phyloP scores from a whole-genome alignment of 192 early-diverging fungal species.

The Backusella luteola region DNA sequence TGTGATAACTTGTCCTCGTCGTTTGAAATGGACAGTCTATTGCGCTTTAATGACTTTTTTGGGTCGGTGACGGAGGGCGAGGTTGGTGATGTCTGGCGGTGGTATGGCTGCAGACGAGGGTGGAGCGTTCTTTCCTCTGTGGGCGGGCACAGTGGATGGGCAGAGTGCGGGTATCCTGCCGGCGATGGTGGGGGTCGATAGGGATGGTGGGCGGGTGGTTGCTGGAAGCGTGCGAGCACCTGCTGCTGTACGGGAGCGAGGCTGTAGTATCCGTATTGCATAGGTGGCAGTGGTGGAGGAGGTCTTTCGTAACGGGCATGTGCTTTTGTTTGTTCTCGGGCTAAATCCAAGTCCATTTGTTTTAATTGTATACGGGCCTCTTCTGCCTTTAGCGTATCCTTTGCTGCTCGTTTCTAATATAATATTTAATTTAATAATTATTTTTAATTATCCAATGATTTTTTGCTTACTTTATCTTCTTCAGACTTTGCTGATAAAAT shows the following conservation, averaged over 20 bases:
- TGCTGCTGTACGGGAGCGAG: constrained; percentile 29
- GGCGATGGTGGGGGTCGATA: constrained; percentile 9
- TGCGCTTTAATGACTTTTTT: neutral
- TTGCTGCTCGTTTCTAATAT: constrained; percentile 25
- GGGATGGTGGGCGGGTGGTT: neutral
- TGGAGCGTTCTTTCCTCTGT: neutral
- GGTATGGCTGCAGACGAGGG: neutral
- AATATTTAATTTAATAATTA: neutral
- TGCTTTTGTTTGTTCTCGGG: constrained; percentile 21
- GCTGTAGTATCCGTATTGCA: neutral
- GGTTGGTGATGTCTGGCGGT: neutral
- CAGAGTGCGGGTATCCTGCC: constrained; percentile 17
- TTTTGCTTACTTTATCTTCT: constrained; percentile 19
- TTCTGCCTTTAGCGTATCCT: constrained; percentile 20
- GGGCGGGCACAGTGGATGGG: constrained; percentile 14
- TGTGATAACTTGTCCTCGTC: constrained; percentile 18
- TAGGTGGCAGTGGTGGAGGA: neutral
- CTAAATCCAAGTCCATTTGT: constrained; percentile 25
- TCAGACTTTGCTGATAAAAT: constrained; percentile 17
- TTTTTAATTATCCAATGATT: neutral
- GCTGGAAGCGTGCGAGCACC: constrained; percentile 20
- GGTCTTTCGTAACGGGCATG: constrained; percentile 2
- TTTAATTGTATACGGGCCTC: constrained; percentile 25
- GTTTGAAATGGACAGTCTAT: constrained; percentile 4
- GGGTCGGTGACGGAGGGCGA: neutral